Conservation (phyloP, 345 rosid genomes). For the Trapa bicornis region DNA sequence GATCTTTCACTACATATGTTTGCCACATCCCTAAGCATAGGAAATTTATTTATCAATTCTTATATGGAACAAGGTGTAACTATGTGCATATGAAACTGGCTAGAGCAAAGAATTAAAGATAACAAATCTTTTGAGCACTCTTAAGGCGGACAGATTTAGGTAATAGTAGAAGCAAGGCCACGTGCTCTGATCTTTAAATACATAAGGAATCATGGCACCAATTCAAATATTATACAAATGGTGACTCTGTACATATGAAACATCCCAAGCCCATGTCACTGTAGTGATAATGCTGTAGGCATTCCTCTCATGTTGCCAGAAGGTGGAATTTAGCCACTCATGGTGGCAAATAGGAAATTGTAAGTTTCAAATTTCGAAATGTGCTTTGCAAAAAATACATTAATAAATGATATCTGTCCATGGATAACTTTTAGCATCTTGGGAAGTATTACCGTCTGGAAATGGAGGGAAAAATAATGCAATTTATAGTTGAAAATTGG, state of each 20-base stretch:
- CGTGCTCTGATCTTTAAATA: too few species aligned
- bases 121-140: neutral
- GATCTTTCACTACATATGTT: conserved; percentile 62
- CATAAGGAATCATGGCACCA: neutral
- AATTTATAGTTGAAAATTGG: neutral
- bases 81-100: neutral
- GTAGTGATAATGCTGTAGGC: neutral
- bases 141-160: too few species aligned
- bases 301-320: too few species aligned
- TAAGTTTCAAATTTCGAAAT: neutral
- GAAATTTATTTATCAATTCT: neutral
- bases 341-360: neutral
- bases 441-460: neutral
- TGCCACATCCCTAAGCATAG: conserved; percentile 62
- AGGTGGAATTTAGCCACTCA: neutral
- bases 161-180: too few species aligned
- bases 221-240: neutral
- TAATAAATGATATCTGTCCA: neutral
- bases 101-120: neutral
- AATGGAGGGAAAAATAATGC: neutral
- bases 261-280: neutral
- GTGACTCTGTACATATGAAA: neutral
- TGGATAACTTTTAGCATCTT: neutral
- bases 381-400: neutral
- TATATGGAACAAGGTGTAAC: neutral